Percentiles rank a stretch among this genome's conserved stretches.
phyloP scores from a whole-genome alignment of 345 rosid genomes.

The Carallia pectinifolia region DNA sequence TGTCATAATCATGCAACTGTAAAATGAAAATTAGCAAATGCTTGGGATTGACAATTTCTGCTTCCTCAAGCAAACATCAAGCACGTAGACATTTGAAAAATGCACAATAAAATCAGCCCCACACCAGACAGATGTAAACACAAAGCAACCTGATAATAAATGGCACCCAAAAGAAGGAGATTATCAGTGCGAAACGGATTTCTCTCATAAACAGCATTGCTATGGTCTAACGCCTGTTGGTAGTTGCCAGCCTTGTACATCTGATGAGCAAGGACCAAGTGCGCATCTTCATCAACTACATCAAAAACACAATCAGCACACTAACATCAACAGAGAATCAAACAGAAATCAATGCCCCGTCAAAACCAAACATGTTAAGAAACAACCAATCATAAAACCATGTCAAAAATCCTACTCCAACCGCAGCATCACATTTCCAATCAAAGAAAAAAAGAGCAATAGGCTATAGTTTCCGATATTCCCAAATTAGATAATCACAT shows the following conservation, averaged over 20 bases:
- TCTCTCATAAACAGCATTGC: slow-evolving; percentile 72
- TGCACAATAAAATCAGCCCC: neutral
- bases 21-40: neutral
- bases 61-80: neutral
- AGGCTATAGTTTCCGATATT: too few species aligned
- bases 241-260: slow-evolving; percentile 77
- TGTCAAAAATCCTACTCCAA: too few species aligned
- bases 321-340: neutral
- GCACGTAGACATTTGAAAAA: neutral
- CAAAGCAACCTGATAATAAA: slow-evolving; percentile 75
- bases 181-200: slow-evolving; percentile 82
- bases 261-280: slow-evolving; percentile 75
- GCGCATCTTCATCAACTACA: slow-evolving; percentile 75
- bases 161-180: slow-evolving; percentile 94
- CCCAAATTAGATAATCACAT: too few species aligned
- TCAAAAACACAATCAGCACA: neutral
- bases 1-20: slow-evolving; percentile 93
- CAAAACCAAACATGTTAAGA: too few species aligned
- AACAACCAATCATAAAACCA: too few species aligned
- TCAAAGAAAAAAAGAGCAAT: too few species aligned
- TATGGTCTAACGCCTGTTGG: slow-evolving; percentile 79
- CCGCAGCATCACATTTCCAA: too few species aligned
- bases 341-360: too few species aligned
- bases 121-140: neutral
- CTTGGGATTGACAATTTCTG: neutral